Evolutionary conservation across 2,329 filamentous ascomycete genomes (phyloP).

Genomic region (Aspergillus japonicus): DNA sequence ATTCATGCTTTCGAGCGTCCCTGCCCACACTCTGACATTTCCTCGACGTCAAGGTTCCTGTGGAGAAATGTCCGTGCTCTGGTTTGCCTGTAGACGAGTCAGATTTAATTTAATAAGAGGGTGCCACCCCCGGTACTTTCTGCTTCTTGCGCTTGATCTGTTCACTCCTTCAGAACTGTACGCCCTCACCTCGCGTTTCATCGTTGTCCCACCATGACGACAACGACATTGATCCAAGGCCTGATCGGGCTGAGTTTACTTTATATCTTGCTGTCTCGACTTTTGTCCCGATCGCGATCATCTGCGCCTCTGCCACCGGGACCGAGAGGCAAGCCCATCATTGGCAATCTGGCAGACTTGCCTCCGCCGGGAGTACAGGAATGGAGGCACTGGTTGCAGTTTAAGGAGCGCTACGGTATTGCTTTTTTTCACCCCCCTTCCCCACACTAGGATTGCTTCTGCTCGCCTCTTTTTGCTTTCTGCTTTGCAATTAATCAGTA

Average conservation of each 20-base stretch:
- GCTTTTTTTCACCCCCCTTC: neutral
- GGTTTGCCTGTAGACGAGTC: neutral
- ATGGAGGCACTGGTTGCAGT: constrained; percentile 41
- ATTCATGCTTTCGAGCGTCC: neutral
- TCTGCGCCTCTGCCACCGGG: constrained; percentile 45
- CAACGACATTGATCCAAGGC: neutral
- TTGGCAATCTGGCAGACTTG: constrained; percentile 52
- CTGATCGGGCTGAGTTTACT: neutral
- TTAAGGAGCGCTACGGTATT: constrained; percentile 40
- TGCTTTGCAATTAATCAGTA: too few species aligned
- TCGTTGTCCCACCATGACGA: neutral
- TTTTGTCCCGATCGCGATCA: neutral
- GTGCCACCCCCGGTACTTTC: neutral
- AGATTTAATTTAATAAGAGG: neutral
- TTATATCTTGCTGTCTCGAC: neutral
- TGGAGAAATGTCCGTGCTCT: neutral
- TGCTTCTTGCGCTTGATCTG: neutral
- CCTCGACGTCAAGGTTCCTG: neutral
- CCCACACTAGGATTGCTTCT: neutral
- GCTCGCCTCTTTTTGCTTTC: neutral
- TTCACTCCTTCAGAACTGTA: neutral
- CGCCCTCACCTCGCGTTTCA: neutral
- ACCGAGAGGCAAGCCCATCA: constrained; percentile 46
- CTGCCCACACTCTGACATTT: neutral
- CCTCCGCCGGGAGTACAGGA: constrained; percentile 40